Evolutionary conservation across 257 asterid species (phyloP).

Genomic region (Solanum ahanhuiri): DNA sequence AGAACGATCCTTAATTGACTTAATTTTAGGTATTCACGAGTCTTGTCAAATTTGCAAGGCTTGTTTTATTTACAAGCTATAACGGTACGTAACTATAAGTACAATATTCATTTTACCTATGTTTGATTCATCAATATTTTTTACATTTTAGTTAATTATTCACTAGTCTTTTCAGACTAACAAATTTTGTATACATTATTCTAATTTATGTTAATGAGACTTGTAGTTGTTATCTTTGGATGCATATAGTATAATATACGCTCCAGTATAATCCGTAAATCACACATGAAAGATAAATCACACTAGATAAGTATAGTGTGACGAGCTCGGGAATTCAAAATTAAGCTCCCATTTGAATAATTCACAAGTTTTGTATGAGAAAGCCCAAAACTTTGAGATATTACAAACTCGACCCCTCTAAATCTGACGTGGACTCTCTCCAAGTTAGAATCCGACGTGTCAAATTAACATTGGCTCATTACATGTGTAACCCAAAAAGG

Average conservation of each 20-base stretch:
- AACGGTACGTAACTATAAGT: not conserved
- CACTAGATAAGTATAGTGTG: not conserved
- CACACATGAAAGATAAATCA: not conserved
- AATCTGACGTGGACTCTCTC: not conserved
- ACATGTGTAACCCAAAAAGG: not conserved
- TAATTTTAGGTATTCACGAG: not conserved
- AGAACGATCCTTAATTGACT: not conserved
- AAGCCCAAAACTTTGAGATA: too few relatives aligned
- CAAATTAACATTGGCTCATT: not conserved
- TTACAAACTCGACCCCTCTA: not conserved
- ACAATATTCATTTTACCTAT: not conserved
- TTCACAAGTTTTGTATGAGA: too few relatives aligned
- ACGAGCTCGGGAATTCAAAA: not conserved
- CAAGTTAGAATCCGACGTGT: constrained; percentile 1
- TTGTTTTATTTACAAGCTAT: too few relatives aligned
- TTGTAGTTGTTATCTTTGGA: too few relatives aligned
- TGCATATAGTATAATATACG: not conserved
- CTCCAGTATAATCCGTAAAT: too few relatives aligned
- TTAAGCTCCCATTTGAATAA: too few relatives aligned
- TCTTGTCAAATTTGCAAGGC: not conserved
- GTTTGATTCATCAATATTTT: too few relatives aligned
- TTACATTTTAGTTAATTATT: too few relatives aligned
- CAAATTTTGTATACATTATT: too few relatives aligned
- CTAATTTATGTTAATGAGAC: not conserved
- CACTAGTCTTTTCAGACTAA: too few relatives aligned